Base-by-base conservation (phyloP, 2,329 filamentous ascomycete genomes). In the Colletotrichum graminicola region DNA sequence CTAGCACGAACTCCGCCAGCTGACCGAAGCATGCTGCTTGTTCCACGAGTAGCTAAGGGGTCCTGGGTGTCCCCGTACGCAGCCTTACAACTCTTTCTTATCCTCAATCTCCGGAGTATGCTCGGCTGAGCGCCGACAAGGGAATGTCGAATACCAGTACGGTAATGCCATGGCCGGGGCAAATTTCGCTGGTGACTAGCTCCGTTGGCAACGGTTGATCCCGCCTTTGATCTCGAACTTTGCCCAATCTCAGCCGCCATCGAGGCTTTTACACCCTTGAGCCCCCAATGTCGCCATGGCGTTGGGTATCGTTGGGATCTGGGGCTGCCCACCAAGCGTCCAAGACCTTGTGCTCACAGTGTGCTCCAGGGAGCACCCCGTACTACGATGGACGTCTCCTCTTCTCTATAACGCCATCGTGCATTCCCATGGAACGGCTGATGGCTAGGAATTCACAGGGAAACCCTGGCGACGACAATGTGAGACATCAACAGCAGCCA, bases 321-420 rank as follows among this genome's bases (percentile, higher is more conserved):
- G 56, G 49, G 26, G 34, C 43, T 29, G 57, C 12, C 51, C 21
- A 63, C 43, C 56, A 56, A 71, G 63, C 26, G 32, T 26, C 56
- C 63, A 62, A 71, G 64, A 21, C 64, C 63, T 71, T 57, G 63
- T 67, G 51, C 67, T 62, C 51, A 62, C 67, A 63, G 62, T 62
- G 36, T 21, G 5, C 14, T 21, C 23, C 8, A 43, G 11, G 39
- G 12, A 41, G 54, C 7, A 11, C 26, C 54, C 41, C 56, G 43
- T 60, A 36, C 26, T 10, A 26, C 32, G 29, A 14, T 52, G 26
- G 18, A 32, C 57, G 29, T 45, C 32, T 52, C 29, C 23, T 34
- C 51, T 36, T 32, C 34, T 51, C 43, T 21, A 12, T 11, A 7
- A 7, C 39, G 57, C 64, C 64, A 36, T 52, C 34, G 52, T 8